Conservation (phyloP, 257 asterid genomes). For the Osmanthus fragrans region DNA sequence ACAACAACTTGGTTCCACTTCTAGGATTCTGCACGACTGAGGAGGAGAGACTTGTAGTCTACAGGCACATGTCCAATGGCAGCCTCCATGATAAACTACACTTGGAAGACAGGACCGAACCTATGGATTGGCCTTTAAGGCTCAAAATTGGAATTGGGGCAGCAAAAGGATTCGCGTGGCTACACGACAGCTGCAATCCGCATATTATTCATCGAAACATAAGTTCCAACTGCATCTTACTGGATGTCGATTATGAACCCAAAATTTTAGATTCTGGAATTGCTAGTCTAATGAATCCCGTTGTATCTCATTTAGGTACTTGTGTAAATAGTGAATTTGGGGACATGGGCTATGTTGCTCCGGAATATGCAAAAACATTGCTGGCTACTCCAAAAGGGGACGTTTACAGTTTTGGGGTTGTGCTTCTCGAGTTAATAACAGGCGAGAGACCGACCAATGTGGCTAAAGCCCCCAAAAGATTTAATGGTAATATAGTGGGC, state of each 20-base stretch:
- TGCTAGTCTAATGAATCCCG: conserved; percentile 75
- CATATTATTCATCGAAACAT: conserved; percentile 58
- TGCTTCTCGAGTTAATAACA: conserved; percentile 72
- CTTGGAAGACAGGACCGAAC: conserved; percentile 20
- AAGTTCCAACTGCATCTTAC: conserved; percentile 55
- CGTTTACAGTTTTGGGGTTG: conserved; percentile 77
- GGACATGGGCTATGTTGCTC: conserved; percentile 77
- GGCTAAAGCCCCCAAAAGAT: conserved; percentile 58
- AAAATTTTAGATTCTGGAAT: conserved; percentile 75
- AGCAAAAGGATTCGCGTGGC: conserved; percentile 68
- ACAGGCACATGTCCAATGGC: conserved; percentile 55
- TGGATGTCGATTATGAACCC: conserved; percentile 49
- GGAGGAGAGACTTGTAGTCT: conserved; percentile 55
- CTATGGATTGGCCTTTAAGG: conserved; percentile 51
- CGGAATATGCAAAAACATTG: conserved; percentile 66
- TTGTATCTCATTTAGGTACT: conserved; percentile 71
- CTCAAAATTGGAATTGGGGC: conserved; percentile 47
- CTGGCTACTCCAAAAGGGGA: conserved; percentile 89
- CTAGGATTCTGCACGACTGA: conserved; percentile 54
- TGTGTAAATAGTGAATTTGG: conserved; percentile 80
- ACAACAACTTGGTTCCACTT: conserved; percentile 55
- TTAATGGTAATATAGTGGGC: conserved; percentile 67
- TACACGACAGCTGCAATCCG: conserved; percentile 63
- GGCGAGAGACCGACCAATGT: conserved; percentile 59
- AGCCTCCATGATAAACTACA: conserved; percentile 45